Evolutionary conservation across 495 filamentous ascomycete genomes (phyloP).

Genomic region (Barbatosphaeria neglecta): DNA sequence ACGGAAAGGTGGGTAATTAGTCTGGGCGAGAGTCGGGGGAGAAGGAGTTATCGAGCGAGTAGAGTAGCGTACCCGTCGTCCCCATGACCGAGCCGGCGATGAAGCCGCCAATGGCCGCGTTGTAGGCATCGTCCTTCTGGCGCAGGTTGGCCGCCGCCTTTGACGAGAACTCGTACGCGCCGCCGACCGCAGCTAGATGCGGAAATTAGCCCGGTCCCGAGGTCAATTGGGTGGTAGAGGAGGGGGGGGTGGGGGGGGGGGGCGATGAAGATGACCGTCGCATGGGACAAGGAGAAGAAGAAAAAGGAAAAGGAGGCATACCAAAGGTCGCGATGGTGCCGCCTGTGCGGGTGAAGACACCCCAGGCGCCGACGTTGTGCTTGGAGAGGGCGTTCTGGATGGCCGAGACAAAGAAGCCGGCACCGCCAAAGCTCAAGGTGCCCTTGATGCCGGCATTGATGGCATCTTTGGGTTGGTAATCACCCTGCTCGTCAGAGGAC

Average conservation of each 20-base stretch:
- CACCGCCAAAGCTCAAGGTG: constrained; percentile 49
- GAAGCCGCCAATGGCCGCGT: constrained; percentile 27
- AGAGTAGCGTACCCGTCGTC: constrained; percentile 19
- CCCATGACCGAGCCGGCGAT: constrained; percentile 27
- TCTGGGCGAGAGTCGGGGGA: constrained; percentile 13
- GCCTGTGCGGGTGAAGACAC: constrained; percentile 56
- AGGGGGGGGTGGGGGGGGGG: too few species aligned
- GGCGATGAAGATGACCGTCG: too few species aligned
- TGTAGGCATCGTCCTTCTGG: constrained; percentile 30
- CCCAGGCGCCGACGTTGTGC: constrained; percentile 63
- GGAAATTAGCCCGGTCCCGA: constrained; percentile 17
- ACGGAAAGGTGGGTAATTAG: background rate
- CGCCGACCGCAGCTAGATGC: constrained; percentile 60
- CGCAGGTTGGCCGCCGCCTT: constrained; percentile 32
- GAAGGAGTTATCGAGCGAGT: background rate
- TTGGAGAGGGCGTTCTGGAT: constrained; percentile 75
- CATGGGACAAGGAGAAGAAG: too few species aligned
- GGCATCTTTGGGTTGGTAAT: constrained; percentile 72
- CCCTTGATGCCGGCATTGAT: constrained; percentile 52
- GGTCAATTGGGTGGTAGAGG: background rate
- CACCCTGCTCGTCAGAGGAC: constrained; percentile 22
- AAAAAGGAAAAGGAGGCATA: constrained; percentile 9
- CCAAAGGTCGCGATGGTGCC: constrained; percentile 24
- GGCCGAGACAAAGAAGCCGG: constrained; percentile 61
- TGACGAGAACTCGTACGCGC: constrained; percentile 62